A percentile compares a stretch with the other conserved stretches of the same genome.
Evolutionary conservation across 805 yeast species (phyloP).

Genomic region (Phaffomyces thermotolerans): DNA sequence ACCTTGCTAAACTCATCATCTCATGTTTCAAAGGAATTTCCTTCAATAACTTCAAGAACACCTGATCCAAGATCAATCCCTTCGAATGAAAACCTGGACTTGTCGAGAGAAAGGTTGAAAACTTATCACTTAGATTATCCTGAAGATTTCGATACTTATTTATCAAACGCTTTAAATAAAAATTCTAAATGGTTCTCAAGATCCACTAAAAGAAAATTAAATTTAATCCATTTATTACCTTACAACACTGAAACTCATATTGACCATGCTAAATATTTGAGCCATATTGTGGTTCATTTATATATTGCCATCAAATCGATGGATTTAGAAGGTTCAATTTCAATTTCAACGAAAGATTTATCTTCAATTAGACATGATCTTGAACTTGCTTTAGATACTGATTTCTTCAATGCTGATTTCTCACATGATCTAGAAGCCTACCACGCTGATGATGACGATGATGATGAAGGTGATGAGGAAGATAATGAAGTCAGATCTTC

Average conservation of each 20-base stretch:
- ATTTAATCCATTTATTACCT: conserved; percentile 46
- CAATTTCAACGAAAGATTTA: conserved; percentile 61
- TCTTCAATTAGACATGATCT: conserved; percentile 35
- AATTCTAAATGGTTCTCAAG: conserved; percentile 34
- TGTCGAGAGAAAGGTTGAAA: conserved; percentile 25
- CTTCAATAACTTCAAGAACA: conserved; percentile 13
- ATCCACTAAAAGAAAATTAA: conserved; percentile 26
- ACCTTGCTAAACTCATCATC: conserved; percentile 5
- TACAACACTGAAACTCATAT: conserved; percentile 61
- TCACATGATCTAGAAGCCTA: conserved; percentile 27
- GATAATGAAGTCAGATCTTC: conserved; percentile 32
- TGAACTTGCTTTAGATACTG: conserved; percentile 49
- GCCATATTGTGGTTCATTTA: conserved; percentile 73
- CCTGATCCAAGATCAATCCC: conserved; percentile 20
- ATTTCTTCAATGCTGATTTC: conserved; percentile 35
- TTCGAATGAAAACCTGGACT: conserved; percentile 13
- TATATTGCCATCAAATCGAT: conserved; percentile 70
- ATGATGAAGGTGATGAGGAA: conserved; percentile 33
- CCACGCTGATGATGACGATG: conserved; percentile 29
- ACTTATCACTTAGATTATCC: conserved; percentile 50
- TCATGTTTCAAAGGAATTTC: conserved; percentile 3
- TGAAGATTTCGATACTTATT: conserved; percentile 29
- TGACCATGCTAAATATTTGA: conserved; percentile 66
- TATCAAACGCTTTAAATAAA: conserved; percentile 24
- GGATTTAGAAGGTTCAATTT: conserved; percentile 65